Base-by-base conservation (phyloP, 2,329 filamentous ascomycete species). In the Acephala macrosclerotiorum region DNA sequence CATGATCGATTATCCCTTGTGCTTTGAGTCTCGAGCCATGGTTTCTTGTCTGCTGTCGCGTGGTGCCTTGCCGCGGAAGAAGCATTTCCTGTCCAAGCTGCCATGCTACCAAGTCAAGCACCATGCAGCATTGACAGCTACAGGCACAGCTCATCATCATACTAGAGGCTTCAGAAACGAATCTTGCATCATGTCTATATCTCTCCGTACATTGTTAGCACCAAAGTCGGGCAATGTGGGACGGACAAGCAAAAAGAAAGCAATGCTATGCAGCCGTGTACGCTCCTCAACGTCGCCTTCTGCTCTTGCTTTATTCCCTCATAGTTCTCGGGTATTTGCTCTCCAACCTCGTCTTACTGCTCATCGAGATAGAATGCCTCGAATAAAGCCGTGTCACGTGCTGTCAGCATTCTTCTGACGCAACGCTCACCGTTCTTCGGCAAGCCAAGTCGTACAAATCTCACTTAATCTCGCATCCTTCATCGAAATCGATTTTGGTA, bases 371-470 rank as follows among this genome's bases (percentile, higher is more conserved):
- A 20, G n/a, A 33, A 33, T 33, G 29, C 29, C 29, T 33, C 29
- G 29, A 33, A 33, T 12, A 3, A 22, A 9, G 25, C 1, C 11
- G n/a, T 25, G 12, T 49, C 45, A 49, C 45, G 45, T 49, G 45
- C n/a, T 49, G 45, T 20, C n/a, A 22, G 6, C 20, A 22, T 25
- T 49, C 45, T n/a, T 8, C n/a, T 49, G n/a, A 49, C 45, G 45
- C 45, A 49, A 49, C 45, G 45, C 45, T 22, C 45, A 11, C 20
- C 45, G 29, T 33, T 25, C 25, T 22, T 49, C 45, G 45, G 45
- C 45, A 49, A 49, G 45, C 45, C 45, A 22, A 49, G 45, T 20
- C 45, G 20, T n/a, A 49, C 45, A 49, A 25, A 49, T 25, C 45
- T 49, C n/a, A 22, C 18, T n/a, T 18, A 14, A 45, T n/a, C 42